Evolutionary conservation across 495 filamentous ascomycete genomes (phyloP).

Genomic region (Pyronema omphalodes): DNA sequence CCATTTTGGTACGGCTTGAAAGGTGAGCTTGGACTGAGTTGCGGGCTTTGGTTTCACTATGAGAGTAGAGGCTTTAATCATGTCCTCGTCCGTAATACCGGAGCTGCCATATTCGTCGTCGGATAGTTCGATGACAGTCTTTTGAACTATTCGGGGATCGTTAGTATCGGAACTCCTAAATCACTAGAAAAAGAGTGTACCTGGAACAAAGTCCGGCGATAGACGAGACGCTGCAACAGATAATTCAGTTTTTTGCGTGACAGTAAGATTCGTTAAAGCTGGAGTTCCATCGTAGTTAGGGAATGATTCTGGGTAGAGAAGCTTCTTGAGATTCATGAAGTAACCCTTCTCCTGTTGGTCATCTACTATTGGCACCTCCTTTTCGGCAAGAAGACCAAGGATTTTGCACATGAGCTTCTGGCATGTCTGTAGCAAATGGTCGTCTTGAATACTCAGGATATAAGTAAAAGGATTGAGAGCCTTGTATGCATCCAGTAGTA

Average conservation of each 20-base stretch:
- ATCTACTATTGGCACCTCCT: conserved; percentile 18
- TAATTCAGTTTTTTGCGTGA: conserved; percentile 21
- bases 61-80: neutral
- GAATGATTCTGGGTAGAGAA: conserved; percentile 15
- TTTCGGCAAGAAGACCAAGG: conserved; percentile 20
- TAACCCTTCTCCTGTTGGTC: conserved; percentile 5
- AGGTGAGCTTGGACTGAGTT: conserved; percentile 1
- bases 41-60: neutral
- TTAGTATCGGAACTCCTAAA: conserved; percentile 4
- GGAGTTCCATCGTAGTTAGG: conserved; percentile 12
- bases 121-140: conserved; percentile 17
- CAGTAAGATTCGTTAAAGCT: conserved; percentile 17
- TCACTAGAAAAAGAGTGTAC: neutral
- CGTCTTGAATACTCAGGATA: conserved; percentile 22
- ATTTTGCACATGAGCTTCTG: conserved; percentile 23
- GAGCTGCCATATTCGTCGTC: conserved; percentile 16
- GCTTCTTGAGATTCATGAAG: conserved; percentile 17
- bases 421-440: conserved; percentile 20
- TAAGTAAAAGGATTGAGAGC: conserved; percentile 13
- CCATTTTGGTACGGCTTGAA: neutral
- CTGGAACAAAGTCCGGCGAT: conserved; percentile 17
- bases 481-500: conserved; percentile 21
- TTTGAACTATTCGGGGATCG: conserved; percentile 5
- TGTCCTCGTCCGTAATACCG: conserved; percentile 21
- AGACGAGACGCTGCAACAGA: conserved; percentile 15